These are phyloP conservation scores for Adenanthera pavonina DNA, from an alignment of 306 rosid genomes.

Conservation along the genomic window DNA sequence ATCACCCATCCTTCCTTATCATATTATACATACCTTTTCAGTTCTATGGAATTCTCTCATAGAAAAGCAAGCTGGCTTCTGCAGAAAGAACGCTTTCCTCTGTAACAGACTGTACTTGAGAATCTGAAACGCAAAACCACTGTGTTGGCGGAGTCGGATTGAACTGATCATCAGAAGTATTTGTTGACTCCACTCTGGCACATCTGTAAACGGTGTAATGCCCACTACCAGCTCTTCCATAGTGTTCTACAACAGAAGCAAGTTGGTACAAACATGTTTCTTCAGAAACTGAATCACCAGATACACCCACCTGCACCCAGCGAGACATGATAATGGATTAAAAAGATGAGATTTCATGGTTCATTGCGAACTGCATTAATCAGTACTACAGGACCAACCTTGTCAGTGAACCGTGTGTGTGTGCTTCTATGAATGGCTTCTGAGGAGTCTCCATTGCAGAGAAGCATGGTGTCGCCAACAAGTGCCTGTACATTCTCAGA, in stretches of 20 bases:
- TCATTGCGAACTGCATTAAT: conserved; percentile 22
- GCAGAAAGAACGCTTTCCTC: conserved; percentile 73
- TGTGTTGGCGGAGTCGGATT: conserved; percentile 40
- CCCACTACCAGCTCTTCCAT: conserved; percentile 82
- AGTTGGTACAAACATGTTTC: conserved; percentile 65
- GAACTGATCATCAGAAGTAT: conserved; percentile 27
- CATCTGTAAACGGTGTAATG: conserved; percentile 94
- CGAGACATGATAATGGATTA: neutral
- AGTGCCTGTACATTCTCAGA: conserved; percentile 37
- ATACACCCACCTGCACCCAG: conserved; percentile 54
- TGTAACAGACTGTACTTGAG: conserved; percentile 72
- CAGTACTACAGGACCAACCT: conserved; percentile 48
- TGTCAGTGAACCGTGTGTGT: conserved; percentile 40
- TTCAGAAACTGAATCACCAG: conserved; percentile 41
- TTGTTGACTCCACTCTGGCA: conserved; percentile 43
- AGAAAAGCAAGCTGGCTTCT: conserved; percentile 94
- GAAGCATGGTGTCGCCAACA: conserved; percentile 38
- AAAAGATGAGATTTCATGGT: conserved; percentile 11
- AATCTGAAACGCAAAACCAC: conserved; percentile 90
- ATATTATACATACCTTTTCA: conserved; percentile 10
- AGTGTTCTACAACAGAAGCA: conserved; percentile 87
- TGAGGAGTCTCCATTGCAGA: conserved; percentile 46
- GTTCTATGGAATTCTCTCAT: conserved; percentile 62
- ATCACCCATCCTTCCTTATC: neutral
- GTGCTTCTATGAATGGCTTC: conserved; percentile 43